phyloP scores from a whole-genome alignment of 2,329 filamentous ascomycete genomes.

The Colletotrichum camelliae region DNA sequence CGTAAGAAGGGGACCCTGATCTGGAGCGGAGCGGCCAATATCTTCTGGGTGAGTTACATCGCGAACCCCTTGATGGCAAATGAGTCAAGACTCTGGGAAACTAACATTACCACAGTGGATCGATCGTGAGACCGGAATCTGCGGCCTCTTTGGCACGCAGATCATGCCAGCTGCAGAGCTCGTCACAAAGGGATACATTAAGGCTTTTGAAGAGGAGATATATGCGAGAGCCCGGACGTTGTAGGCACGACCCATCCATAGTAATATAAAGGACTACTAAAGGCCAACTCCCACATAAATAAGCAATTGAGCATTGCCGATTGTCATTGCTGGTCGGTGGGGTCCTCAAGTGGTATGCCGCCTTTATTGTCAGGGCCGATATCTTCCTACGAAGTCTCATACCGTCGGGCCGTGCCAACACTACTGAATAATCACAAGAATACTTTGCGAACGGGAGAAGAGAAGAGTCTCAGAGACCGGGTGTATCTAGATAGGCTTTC shows the following conservation, averaged over 20 bases:
- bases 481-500: not conserved
- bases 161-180: constrained; percentile 44
- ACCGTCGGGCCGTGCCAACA: not conserved
- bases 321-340: not conserved
- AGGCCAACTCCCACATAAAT: no score
- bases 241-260: not conserved
- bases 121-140: constrained; percentile 40
- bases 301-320: not conserved
- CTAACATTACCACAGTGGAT: constrained; percentile 27
- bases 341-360: not conserved
- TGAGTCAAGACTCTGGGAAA: not conserved
- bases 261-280: no score
- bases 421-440: not conserved
- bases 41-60: constrained; percentile 45
- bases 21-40: constrained; percentile 51
- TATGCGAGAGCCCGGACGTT: constrained; percentile 32
- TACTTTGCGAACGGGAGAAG: not conserved
- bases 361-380: no score
- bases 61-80: not conserved
- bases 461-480: not conserved
- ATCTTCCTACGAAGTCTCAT: not conserved
- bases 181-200: constrained; percentile 35
- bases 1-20: constrained; percentile 42
- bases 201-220: constrained; percentile 41
- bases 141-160: constrained; percentile 45